Evolutionary conservation across 176 grass and related monocot species (phyloP).

Genomic region (Triticum dicoccoides): DNA sequence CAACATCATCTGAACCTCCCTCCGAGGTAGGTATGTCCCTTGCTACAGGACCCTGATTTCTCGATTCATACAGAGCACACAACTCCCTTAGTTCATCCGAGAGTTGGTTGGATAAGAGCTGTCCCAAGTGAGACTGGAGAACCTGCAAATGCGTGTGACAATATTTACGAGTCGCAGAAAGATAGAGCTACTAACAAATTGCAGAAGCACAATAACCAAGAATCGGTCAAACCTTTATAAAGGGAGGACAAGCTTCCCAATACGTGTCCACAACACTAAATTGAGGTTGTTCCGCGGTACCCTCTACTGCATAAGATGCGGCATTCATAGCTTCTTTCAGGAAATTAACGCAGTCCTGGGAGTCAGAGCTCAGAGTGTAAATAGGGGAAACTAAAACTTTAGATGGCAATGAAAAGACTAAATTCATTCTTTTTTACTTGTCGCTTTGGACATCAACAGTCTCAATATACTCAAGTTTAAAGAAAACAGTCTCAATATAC

Average conservation of each 20-base stretch:
- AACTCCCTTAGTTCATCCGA: constrained; percentile 64
- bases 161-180: background rate
- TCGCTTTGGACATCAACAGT: background rate
- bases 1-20: constrained; percentile 58
- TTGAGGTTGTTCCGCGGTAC: constrained; percentile 31
- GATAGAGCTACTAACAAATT: background rate
- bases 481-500: background rate
- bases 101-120: constrained; percentile 51
- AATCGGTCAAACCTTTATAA: constrained; percentile 52
- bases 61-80: constrained; percentile 34
- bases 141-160: constrained; percentile 38
- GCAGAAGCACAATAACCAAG: constrained; percentile 13
- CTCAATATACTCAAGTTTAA: background rate
- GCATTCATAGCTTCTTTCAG: constrained; percentile 54
- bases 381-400: background rate
- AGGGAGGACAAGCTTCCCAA: constrained; percentile 56
- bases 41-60: constrained; percentile 24
- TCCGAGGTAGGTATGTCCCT: constrained; percentile 35
- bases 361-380: constrained; percentile 9
- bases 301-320: constrained; percentile 33
- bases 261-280: constrained; percentile 37
- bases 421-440: background rate
- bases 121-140: constrained; percentile 56
- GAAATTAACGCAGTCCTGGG: constrained; percentile 64
- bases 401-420: constrained; percentile 16